Percentiles rank a stretch among this genome's conserved stretches.
phyloP scores from a whole-genome alignment of 2,329 filamentous ascomycete species.

The Aureobasidium leucospermi region DNA sequence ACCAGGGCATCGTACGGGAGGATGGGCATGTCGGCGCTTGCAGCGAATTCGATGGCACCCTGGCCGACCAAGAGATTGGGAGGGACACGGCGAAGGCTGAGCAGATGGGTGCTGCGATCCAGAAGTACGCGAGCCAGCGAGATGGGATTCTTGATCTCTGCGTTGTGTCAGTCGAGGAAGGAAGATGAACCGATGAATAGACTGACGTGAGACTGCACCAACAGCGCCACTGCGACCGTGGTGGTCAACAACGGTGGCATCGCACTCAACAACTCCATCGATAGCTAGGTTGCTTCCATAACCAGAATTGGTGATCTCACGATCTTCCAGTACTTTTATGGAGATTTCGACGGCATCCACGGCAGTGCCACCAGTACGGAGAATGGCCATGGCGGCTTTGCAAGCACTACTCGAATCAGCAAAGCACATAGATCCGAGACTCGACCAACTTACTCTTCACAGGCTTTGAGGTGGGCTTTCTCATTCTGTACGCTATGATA shows the following conservation, averaged over 20 bases:
- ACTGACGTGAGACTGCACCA: conserved; percentile 80
- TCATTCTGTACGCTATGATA: conserved; percentile 89
- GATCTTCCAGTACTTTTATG: conserved; percentile 80
- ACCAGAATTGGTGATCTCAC: conserved; percentile 92
- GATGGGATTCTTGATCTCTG: conserved; percentile 90
- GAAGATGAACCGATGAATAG: neutral
- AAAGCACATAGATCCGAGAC: neutral
- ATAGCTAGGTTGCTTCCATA: conserved; percentile 92
- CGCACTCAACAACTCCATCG: conserved; percentile 86
- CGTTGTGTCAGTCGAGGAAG: conserved; percentile 16
- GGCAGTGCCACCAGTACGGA: conserved; percentile 71
- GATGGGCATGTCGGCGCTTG: conserved; percentile 65
- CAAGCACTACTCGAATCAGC: conserved; percentile 53
- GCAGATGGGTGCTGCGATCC: conserved; percentile 63
- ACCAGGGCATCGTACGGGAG: conserved; percentile 70
- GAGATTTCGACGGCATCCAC: conserved; percentile 86
- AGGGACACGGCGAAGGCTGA: conserved; percentile 83
- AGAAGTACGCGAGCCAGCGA: conserved; percentile 77
- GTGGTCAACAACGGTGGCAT: conserved; percentile 89
- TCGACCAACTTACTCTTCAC: conserved; percentile 65
- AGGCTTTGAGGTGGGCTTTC: conserved; percentile 72
- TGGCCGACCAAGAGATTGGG: conserved; percentile 84
- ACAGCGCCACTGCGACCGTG: conserved; percentile 85
- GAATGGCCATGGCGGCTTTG: conserved; percentile 72
- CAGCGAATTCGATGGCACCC: conserved; percentile 81